Evolutionary conservation across 2,329 filamentous ascomycete genomes (phyloP).

Genomic region (Fusarium siculi): DNA sequence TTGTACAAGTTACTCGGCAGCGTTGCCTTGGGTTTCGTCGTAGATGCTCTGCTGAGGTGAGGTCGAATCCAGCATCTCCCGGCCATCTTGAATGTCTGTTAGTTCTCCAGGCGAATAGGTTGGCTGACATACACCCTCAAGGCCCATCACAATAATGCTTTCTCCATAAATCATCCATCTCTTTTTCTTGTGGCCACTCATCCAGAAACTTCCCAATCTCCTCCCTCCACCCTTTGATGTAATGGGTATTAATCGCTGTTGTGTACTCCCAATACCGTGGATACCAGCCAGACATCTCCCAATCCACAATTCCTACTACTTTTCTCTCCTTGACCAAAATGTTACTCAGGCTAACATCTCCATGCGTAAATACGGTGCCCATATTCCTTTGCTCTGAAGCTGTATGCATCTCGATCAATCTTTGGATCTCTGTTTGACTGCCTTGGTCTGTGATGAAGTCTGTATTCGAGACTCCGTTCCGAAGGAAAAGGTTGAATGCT

Average conservation of each 20-base stretch:
- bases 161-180: neutral
- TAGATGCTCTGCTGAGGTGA: accelerated
- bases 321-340: neutral
- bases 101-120: neutral
- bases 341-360: neutral
- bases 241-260: neutral
- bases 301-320: neutral
- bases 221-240: neutral
- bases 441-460: neutral
- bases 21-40: accelerated
- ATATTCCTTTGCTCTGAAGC: neutral
- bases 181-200: neutral
- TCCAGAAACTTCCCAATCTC: neutral
- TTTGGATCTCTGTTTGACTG: neutral
- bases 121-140: neutral
- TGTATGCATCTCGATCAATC: neutral
- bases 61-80: neutral
- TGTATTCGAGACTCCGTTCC: neutral
- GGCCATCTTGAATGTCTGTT: neutral
- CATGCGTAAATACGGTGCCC: neutral
- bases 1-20: neutral
- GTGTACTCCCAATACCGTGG: neutral
- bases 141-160: neutral
- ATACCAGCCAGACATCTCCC: neutral
- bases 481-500: neutral